Percentiles rank a stretch among this genome's conserved stretches.
phyloP scores from a whole-genome alignment of 768 basidiomycete species.

The Boletus coccyginus region DNA sequence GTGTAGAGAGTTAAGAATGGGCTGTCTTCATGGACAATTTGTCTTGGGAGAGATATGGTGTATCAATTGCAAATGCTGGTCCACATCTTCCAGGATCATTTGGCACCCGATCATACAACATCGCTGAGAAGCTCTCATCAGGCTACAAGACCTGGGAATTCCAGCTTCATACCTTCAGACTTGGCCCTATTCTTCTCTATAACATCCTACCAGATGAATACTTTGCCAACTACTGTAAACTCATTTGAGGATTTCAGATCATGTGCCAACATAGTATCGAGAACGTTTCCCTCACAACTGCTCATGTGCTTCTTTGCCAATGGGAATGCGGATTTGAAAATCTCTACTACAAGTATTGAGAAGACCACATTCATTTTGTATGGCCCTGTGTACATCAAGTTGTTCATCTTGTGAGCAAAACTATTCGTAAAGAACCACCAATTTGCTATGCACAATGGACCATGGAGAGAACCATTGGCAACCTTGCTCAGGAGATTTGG shows the following conservation, averaged over 20 bases:
- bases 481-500: too few relatives aligned
- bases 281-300: background rate
- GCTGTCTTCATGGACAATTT: too few relatives aligned
- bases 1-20: background rate
- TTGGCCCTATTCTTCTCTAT: conserved; percentile 15
- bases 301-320: background rate
- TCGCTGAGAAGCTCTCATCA: conserved; percentile 19
- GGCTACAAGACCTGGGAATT: conserved; percentile 27
- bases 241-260: background rate
- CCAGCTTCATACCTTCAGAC: conserved; percentile 11
- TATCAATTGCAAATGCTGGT: background rate
- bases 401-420: background rate
- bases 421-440: background rate
- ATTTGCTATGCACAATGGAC: background rate
- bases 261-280: background rate
- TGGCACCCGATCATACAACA: conserved; percentile 13
- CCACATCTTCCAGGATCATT: conserved; percentile 16
- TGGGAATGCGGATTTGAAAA: background rate
- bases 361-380: background rate
- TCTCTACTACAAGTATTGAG: background rate
- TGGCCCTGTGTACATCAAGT: background rate
- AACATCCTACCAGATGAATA: conserved; percentile 10
- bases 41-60: too few relatives aligned
- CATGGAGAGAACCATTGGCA: too few relatives aligned
- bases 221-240: background rate